Conservation (phyloP, 2,329 filamentous ascomycete genomes). For the Macrophomina tecta region DNA sequence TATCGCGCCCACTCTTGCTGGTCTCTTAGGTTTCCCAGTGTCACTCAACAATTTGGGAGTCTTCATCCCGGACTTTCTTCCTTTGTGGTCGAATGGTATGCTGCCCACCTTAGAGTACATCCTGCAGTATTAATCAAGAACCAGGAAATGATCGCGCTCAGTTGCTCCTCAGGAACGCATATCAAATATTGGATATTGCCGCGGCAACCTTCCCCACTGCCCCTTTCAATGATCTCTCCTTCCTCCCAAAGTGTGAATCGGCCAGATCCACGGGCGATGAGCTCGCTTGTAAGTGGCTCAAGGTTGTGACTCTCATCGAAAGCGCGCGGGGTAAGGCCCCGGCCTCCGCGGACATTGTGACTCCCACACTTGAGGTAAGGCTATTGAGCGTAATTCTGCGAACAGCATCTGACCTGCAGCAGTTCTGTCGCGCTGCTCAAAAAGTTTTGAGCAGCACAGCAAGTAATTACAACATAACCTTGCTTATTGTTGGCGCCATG, state of each 20-base stretch:
- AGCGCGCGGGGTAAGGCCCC: not conserved
- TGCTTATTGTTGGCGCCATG: constrained; percentile 58
- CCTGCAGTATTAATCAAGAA: not conserved
- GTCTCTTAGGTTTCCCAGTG: constrained; percentile 83
- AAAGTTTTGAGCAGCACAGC: constrained; percentile 84
- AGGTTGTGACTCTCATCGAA: constrained; percentile 31
- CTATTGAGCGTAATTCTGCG: not conserved
- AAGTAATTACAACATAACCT: constrained; percentile 83
- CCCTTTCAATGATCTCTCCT: constrained; percentile 50
- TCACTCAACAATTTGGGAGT: constrained; percentile 90
- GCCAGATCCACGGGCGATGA: constrained; percentile 37
- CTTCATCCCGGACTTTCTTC: constrained; percentile 78
- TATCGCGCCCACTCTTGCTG: constrained; percentile 86
- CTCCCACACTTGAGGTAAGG: constrained; percentile 41
- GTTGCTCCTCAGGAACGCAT: constrained; percentile 77
- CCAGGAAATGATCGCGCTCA: constrained; percentile 63
- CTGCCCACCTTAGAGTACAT: too few relatives aligned
- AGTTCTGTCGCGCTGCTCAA: constrained; percentile 61
- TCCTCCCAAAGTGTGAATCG: constrained; percentile 29
- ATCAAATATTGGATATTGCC: constrained; percentile 79
- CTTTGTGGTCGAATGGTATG: constrained; percentile 73
- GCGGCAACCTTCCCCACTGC: constrained; percentile 71
- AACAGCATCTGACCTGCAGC: not conserved
- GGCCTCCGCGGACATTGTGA: constrained; percentile 2
- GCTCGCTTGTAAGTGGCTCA: constrained; percentile 74